Evolutionary conservation across 257 asterid genomes (phyloP).

Genomic region (Haberlea rhodopensis): DNA sequence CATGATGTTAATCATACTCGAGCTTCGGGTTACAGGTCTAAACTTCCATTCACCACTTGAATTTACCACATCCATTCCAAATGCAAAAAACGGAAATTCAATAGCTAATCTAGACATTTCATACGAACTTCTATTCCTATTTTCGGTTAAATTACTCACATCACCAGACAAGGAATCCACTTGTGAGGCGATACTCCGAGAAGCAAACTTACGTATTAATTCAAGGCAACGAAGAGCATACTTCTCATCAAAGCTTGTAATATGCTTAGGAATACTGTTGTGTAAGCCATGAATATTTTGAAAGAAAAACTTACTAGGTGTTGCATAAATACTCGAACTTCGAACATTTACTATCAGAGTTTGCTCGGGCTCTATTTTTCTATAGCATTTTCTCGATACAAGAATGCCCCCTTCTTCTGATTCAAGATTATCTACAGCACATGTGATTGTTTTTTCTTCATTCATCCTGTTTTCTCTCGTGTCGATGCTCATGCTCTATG

Average conservation of each 20-base stretch:
- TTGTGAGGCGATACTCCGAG: conserved; percentile 40
- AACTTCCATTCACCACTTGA: conserved; percentile 37
- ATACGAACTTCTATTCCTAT: conserved; percentile 24
- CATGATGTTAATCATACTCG: conserved; percentile 71
- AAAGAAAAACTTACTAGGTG: conserved; percentile 41
- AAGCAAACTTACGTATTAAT: conserved; percentile 46
- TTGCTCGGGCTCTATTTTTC: conserved; percentile 29
- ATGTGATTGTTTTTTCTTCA: conserved; percentile 31
- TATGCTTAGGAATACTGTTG: conserved; percentile 51
- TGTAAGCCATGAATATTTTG: conserved; percentile 35
- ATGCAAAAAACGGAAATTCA: conserved; percentile 32
- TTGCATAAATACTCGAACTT: conserved; percentile 33
- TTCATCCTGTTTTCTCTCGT: conserved; percentile 35
- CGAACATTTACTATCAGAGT: conserved; percentile 32
- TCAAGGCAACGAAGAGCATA: conserved; percentile 68
- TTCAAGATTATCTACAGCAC: conserved; percentile 34
- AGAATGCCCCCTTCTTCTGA: conserved; percentile 31
- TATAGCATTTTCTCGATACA: conserved; percentile 26
- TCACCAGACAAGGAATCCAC: conserved; percentile 36
- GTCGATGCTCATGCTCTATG: conserved; percentile 34
- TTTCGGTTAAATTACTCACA: conserved; percentile 31
- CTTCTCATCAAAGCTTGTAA: conserved; percentile 66
- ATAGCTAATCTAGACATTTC: conserved; percentile 36
- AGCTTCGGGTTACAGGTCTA: conserved; percentile 50
- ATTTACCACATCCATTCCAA: conserved; percentile 21